Percentiles rank a stretch among this genome's conserved stretches.
Conservation (phyloP, 352 stramenopile species). For the Saprolegnia parasitica region DNA sequence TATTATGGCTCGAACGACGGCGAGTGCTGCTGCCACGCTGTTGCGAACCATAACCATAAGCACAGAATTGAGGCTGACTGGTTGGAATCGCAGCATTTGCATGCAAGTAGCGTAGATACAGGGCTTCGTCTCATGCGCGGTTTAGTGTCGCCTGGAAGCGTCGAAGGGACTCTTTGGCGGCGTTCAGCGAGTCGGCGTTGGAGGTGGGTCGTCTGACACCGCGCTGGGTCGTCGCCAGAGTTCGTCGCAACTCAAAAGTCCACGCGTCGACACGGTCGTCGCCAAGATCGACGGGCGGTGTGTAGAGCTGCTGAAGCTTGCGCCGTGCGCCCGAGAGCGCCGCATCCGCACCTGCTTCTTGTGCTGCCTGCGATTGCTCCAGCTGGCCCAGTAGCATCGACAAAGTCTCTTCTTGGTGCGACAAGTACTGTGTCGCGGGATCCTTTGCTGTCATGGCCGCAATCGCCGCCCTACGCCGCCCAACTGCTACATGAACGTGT, state of each 20-base stretch:
- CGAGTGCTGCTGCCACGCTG: too few species aligned
- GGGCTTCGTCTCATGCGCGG: too few species aligned
- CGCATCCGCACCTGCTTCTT: not conserved
- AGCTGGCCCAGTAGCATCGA: conserved; percentile 1
- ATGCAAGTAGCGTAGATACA: too few species aligned
- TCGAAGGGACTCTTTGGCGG: not conserved
- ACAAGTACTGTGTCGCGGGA: not conserved
- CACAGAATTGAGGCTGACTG: too few species aligned
- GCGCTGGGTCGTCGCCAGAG: not conserved
- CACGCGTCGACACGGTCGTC: not conserved
- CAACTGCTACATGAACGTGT: not conserved
- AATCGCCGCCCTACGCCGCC: conserved; percentile 14
- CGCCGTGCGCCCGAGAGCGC: not conserved
- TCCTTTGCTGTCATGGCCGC: conserved; percentile 13
- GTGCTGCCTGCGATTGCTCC: not conserved
- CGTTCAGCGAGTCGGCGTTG: conserved; percentile 18
- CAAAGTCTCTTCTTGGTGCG: conserved; percentile 1
- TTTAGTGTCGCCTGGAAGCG: not conserved
- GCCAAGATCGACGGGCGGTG: not conserved
- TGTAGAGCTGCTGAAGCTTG: conserved; percentile 10
- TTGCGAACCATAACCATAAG: too few species aligned
- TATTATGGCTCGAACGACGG: too few species aligned
- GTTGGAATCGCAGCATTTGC: too few species aligned
- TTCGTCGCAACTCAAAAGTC: not conserved
- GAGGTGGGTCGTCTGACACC: not conserved